A percentile compares a stretch with the other conserved stretches of the same genome.
phyloP scores from a whole-genome alignment of 2,329 filamentous ascomycete species.

The Aschersonia sp. region DNA sequence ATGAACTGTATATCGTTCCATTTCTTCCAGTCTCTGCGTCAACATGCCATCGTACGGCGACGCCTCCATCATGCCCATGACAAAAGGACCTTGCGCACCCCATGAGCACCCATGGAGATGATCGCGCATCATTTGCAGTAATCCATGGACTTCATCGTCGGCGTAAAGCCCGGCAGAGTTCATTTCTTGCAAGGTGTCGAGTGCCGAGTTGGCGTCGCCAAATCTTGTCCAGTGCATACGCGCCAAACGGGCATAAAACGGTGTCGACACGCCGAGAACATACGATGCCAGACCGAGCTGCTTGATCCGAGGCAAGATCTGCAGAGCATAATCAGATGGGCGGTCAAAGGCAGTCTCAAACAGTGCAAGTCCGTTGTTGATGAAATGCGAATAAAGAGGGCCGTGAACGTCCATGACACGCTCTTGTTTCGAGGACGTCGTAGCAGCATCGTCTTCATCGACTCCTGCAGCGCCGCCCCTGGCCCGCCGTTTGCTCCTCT shows the following conservation, averaged over 20 bases:
- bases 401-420: slow-evolving; percentile 43
- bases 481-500: slow-evolving; percentile 1
- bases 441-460: neutral
- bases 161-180: slow-evolving; percentile 44
- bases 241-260: slow-evolving; percentile 55
- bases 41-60: slow-evolving; percentile 18
- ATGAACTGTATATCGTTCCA: slow-evolving; percentile 7
- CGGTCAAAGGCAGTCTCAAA: slow-evolving; percentile 42
- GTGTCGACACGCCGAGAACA: slow-evolving; percentile 55
- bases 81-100: slow-evolving; percentile 22
- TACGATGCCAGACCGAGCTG: slow-evolving; percentile 54
- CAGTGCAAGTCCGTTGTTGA: slow-evolving; percentile 40
- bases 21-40: slow-evolving; percentile 12
- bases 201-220: slow-evolving; percentile 39
- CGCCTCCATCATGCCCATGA: slow-evolving; percentile 22
- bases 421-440: slow-evolving; percentile 10
- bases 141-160: slow-evolving; percentile 20
- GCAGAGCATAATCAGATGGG: slow-evolving; percentile 43
- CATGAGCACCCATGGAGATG: slow-evolving; percentile 19
- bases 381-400: slow-evolving; percentile 47
- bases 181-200: slow-evolving; percentile 51
- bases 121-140: slow-evolving; percentile 16
- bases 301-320: slow-evolving; percentile 53
- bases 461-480: slow-evolving; percentile 1
- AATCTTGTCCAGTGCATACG: slow-evolving; percentile 46